Evolutionary conservation across 75 land plant species (phyloP), one percentile per base, ranked within the genome.

Genomic region (Adiantum capillusveneris): DNA sequence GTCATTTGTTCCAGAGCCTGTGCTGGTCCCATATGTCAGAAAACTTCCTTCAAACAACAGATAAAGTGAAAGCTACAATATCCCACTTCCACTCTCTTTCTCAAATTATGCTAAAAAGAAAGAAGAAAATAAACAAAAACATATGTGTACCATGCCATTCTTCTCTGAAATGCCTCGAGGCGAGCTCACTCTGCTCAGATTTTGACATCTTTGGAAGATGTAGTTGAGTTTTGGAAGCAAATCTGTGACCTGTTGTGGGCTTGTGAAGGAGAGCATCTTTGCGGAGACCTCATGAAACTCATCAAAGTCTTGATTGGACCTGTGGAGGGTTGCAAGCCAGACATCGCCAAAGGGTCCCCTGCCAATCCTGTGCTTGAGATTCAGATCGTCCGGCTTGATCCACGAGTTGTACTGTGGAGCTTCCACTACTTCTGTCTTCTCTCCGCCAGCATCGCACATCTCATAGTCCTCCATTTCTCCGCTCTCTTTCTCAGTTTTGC

Each of bases 331-430:
- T 13, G 99, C 97, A 29, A 95, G 68, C 99, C 97, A 90, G 27
- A 87, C 84, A 76, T 95, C 99, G 58, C 99, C 99, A 65, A 90
- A 87, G 31, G 80, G 79, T 0, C 99, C 99, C 25, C 92, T 68
- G 21, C 97, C 99, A 71, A 95, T 90, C 60, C 99, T 70, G 60
- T 95, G 97, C 44, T 62, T 71, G 14, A 82, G 79, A 29, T 78
- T 90, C 65, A 95, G 42, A 41, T 64, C 52, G 21, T 50, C 59
- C 22, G 99, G 88, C 27, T 84, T 72, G 44, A 95, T 80, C 88
- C 88, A 82, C 21, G 85, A 68, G 44, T 26, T 70, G 25, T 54
- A 45, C n/a, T 76, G 58, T 21, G 56, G 73, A 18, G 75, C 43
- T 0, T 76, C 48, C 20, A 88, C 74, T 11, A 69, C 51, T 14